phyloP scores from a whole-genome alignment of 371 early-diverging fungal genomes.

The Mucor racemosus region DNA sequence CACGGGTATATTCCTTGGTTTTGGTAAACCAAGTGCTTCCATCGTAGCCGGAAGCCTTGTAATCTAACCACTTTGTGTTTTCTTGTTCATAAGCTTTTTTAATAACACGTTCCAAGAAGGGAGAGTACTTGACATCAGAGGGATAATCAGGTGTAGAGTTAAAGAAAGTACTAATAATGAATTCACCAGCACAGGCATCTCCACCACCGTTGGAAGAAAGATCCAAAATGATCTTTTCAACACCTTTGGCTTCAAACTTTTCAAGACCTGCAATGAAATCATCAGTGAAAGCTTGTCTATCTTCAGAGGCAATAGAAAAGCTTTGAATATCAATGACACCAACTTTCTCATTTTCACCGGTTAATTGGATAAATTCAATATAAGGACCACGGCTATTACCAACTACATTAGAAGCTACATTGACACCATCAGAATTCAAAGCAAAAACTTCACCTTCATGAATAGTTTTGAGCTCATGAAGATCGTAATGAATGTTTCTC shows the following conservation, averaged over 20 bases:
- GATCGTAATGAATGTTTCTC: conserved; percentile 28
- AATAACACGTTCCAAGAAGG: conserved; percentile 50
- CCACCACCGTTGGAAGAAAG: conserved; percentile 57
- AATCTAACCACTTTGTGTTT: conserved; percentile 54
- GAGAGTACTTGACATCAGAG: conserved; percentile 53
- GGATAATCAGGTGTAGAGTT: conserved; percentile 49
- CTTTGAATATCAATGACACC: conserved; percentile 58
- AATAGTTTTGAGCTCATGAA: conserved; percentile 41
- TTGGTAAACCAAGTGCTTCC: conserved; percentile 44
- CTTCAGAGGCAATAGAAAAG: conserved; percentile 46
- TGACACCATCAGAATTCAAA: conserved; percentile 21
- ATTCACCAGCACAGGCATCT: conserved; percentile 60
- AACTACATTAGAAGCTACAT: conserved; percentile 30
- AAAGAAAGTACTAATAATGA: conserved; percentile 51
- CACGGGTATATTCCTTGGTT: conserved; percentile 40
- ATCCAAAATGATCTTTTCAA: conserved; percentile 54
- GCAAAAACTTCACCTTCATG: conserved; percentile 46
- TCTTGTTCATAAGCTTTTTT: conserved; percentile 40
- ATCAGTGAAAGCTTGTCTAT: conserved; percentile 43
- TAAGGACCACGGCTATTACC: conserved; percentile 37
- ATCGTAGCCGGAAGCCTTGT: conserved; percentile 24
- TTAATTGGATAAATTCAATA: conserved; percentile 43
- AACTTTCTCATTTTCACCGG: conserved; percentile 32
- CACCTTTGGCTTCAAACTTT: conserved; percentile 42
- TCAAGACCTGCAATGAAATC: conserved; percentile 41